phyloP scores from a whole-genome alignment of 331 rosid species.

The Spiraea crenata region DNA sequence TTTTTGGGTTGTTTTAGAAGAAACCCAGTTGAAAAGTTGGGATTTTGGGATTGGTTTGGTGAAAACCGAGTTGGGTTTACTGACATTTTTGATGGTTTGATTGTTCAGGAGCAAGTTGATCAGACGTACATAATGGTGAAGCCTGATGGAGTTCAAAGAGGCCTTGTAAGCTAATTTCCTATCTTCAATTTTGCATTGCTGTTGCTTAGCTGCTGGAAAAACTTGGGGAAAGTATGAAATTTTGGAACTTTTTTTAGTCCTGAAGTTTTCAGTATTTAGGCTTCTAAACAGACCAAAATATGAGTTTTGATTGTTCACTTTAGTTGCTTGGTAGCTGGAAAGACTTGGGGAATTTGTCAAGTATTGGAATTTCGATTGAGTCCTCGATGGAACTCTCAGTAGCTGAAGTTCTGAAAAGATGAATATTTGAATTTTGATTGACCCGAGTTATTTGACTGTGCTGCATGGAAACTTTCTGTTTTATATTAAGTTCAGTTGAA shows the following conservation, averaged over 20 bases:
- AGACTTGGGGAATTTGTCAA: neutral
- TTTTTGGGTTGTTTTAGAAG: neutral
- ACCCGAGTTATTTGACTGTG: neutral
- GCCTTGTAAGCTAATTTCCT: slow-evolving; percentile 54
- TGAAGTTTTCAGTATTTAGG: neutral
- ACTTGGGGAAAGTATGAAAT: neutral
- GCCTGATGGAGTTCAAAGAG: slow-evolving; percentile 98
- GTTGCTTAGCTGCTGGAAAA: slow-evolving; percentile 21
- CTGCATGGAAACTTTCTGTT: neutral
- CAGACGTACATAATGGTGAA: slow-evolving; percentile 93
- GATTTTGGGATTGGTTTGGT: neutral
- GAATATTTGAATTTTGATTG: neutral
- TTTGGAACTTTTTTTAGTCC: neutral
- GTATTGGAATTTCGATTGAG: neutral
- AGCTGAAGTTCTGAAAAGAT: neutral
- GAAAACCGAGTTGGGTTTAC: slow-evolving; percentile 5
- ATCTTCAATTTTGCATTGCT: neutral
- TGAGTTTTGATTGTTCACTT: neutral
- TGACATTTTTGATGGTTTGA: slow-evolving; percentile 6
- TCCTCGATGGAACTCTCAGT: neutral
- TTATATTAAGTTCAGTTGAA: neutral
- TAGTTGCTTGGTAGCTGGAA: neutral
- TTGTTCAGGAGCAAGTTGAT: slow-evolving; percentile 77
- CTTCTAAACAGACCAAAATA: neutral
- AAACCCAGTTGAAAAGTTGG: too few species aligned